Evolutionary conservation across 2,329 filamentous ascomycete genomes (phyloP), one percentile per base, ranked within the genome.

Genomic region (Aaosphaeria arxii): DNA sequence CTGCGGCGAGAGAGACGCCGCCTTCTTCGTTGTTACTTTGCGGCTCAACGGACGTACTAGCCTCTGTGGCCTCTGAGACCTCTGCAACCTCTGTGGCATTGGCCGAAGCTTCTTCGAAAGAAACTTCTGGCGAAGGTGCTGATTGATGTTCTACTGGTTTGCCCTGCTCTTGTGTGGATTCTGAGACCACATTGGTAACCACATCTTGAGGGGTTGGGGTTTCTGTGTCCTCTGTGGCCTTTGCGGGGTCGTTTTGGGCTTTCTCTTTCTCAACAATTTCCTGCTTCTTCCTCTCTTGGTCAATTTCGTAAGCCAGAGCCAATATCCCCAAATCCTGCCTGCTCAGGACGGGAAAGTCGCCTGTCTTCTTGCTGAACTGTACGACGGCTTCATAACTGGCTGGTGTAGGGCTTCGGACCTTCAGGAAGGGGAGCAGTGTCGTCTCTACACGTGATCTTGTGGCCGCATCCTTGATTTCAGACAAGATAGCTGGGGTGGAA

Each of bases 281-380:
- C 11, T 57, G 56, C 32, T 50, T 64, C 38, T 45, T 48, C 35
- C 24, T 30, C 13, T 51, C 40, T 45, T 55, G 77, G 62, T 97
- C 92, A n/a, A 97, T 69, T 68, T 99, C 94, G 69, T 97, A 97
- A 1, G 90, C 88, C 47, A 99, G 76, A 6, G 92, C 94, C 63
- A 97, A 76, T 38, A 99, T 81, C 58, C 95, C 88, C 51, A 97
- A 76, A 83, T 99, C 94, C 1, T 91, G 88, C 64, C 81, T 84
- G 72, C 91, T 96, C 49, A 99, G 75, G 1, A 96, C 92, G 7
- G 87, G 83, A 53, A 91, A 79, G 69, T 99, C 94, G 47, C 94
- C 94, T 0, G 94, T 97, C 67, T 85, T 87, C 46, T 89, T 83
- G 40, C 94, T 89, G 75, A 97, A 97, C 49, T 89, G 87, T 43